Conservation (phyloP, 306 rosid genomes). For the Alnus glutinosa region DNA sequence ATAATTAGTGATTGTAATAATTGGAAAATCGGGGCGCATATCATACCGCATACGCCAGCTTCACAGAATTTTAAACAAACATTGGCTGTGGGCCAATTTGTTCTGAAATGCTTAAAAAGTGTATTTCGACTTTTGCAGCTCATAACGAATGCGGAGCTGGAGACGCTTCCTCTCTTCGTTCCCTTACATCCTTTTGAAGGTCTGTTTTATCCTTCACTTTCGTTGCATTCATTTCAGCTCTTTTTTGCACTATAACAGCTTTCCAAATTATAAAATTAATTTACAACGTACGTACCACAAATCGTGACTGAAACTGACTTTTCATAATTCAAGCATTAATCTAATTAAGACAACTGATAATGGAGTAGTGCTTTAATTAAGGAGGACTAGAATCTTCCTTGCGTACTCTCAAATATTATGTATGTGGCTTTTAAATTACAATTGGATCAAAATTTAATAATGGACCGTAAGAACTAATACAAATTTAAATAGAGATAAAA, state of each 20-base stretch:
- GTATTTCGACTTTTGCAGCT: conserved; percentile 53
- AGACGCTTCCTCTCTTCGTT: conserved; percentile 66
- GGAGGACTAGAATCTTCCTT: too few relatives aligned
- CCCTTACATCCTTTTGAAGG: conserved; percentile 80
- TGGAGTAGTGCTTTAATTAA: too few relatives aligned
- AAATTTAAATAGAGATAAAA: too few relatives aligned
- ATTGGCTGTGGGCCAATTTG: background rate
- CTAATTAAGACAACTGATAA: background rate
- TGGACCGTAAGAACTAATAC: too few relatives aligned
- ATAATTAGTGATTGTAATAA: too few relatives aligned
- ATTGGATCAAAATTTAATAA: too few relatives aligned
- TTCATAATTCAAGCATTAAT: background rate
- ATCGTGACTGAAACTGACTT: background rate
- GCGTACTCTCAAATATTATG: too few relatives aligned
- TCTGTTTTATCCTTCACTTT: conserved; percentile 31
- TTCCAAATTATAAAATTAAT: background rate
- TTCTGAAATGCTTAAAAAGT: background rate
- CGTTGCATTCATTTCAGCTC: background rate
- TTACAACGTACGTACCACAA: background rate
- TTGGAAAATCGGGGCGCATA: too few relatives aligned
- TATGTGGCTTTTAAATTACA: too few relatives aligned
- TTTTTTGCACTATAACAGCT: background rate
- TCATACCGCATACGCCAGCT: too few relatives aligned
- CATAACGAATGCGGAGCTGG: conserved; percentile 63
- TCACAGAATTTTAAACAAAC: too few relatives aligned